Evolutionary conservation across 2,329 filamentous ascomycete species (phyloP), one percentile per base, ranked within the genome.

Genomic region (Ophiostoma novo-ulmi): DNA sequence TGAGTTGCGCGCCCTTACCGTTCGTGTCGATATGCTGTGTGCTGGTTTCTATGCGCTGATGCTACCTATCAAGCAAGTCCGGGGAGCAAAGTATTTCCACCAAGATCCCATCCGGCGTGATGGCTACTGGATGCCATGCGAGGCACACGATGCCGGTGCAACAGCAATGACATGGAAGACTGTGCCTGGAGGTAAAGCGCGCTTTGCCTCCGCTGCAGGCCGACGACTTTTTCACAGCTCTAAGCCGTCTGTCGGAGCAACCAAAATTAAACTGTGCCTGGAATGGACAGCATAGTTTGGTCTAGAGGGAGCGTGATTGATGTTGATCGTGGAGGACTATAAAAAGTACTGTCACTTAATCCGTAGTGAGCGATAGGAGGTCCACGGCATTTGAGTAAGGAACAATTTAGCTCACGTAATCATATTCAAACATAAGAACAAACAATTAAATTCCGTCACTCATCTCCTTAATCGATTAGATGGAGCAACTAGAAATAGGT

Each of bases 401-500:
- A 26, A 31, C 10, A 17, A 26, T 13, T 3, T 26, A 11, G n/a
- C 52, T 26, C 52, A 26, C 52, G 26, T 17, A 31, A 14, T 61
- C 26, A 35, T 61, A 13, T 58, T 10, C 14, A 31, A 14, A 14
- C n/a, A 31, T 35, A 61, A 58, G 22, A 58, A 26, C 52, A 58
- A 63, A 35, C 26, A 36, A 63, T 41, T 22, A 41, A 13, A 22
- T 39, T 65, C 20, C 36, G 36, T 38, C 35, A 39, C 36, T 39
- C 20, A 65, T 65, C 63, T 64, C 11, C 20, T 31, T 63, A 36
- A 26, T 48, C 2, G 52, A 64, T 36, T 20, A 36, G 58, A 48
- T 41, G n/a, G 22, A 14, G 35, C 38, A 48, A 44, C 39, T 41
- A 44, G 17, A 44, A 41, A 67, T 44, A 66, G 65, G 65, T 67